Percentiles rank a stretch among this genome's conserved stretches.
phyloP scores from a whole-genome alignment of 2,329 filamentous ascomycete genomes.

The Cytospora schulzeri region DNA sequence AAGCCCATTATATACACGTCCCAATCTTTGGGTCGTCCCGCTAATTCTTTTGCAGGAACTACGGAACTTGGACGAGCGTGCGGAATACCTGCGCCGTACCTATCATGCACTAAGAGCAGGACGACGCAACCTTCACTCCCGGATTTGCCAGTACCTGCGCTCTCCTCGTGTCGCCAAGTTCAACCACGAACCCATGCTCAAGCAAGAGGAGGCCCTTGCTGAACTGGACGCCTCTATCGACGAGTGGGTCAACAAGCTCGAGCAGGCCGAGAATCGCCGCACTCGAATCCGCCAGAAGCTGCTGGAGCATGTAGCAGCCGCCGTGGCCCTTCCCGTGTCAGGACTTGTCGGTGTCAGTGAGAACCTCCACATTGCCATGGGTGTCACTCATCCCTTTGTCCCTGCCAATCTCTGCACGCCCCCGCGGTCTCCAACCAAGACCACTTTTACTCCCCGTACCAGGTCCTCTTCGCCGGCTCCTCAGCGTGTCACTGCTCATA shows the following conservation, averaged over 20 bases:
- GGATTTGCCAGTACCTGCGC: conserved; percentile 77
- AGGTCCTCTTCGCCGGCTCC: conserved; percentile 48
- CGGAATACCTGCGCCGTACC: conserved; percentile 75
- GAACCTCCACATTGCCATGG: conserved; percentile 46
- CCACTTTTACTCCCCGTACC: conserved; percentile 35
- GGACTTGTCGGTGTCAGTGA: conserved; percentile 41
- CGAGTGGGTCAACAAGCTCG: conserved; percentile 79
- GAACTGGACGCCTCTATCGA: conserved; percentile 79
- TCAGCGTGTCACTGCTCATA: conserved; percentile 53
- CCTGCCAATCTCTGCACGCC: conserved; percentile 55
- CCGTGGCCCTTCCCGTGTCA: conserved; percentile 53
- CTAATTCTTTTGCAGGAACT: conserved; percentile 59
- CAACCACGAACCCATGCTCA: conserved; percentile 73
- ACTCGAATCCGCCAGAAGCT: conserved; percentile 77
- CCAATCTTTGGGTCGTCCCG: no score
- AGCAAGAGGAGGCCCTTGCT: conserved; percentile 77
- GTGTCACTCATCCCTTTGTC: conserved; percentile 35
- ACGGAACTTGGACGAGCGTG: conserved; percentile 73
- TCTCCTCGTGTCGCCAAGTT: conserved; percentile 71
- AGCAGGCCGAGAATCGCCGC: conserved; percentile 76
- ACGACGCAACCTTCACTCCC: conserved; percentile 73
- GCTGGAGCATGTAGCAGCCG: conserved; percentile 78
- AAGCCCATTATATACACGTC: conserved; percentile 30
- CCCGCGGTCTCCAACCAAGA: conserved; percentile 60
- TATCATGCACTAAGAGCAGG: conserved; percentile 75